Evolutionary conservation across 176 grass and related monocot species (phyloP).

Genomic region (Pontederia paniculata): DNA sequence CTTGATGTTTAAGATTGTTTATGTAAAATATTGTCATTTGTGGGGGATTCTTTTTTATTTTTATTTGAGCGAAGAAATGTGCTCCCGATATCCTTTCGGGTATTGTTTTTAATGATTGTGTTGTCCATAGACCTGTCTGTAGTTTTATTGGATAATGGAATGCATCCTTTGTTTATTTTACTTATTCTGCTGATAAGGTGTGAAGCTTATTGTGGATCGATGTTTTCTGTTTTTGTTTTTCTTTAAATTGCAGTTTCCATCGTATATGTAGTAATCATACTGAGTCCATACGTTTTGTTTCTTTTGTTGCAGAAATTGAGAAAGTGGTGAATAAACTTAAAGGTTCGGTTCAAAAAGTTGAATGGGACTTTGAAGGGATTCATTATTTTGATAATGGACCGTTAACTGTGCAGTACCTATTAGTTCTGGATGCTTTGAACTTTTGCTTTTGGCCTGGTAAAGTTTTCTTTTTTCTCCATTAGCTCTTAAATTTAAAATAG

Average conservation of each 20-base stretch:
- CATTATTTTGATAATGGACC: conserved; percentile 86
- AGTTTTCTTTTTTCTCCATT: background rate
- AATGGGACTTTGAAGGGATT: conserved; percentile 97
- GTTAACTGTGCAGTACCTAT: conserved; percentile 75
- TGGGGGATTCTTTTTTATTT: too few species aligned
- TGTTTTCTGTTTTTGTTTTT: background rate
- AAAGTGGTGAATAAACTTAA: conserved; percentile 54
- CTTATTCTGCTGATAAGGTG: too few species aligned
- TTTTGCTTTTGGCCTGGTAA: conserved; percentile 99
- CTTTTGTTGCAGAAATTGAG: conserved; percentile 52
- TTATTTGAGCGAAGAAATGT: too few species aligned
- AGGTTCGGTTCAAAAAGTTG: conserved; percentile 62
- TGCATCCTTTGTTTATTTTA: too few species aligned
- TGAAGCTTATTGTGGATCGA: background rate
- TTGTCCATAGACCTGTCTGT: too few species aligned
- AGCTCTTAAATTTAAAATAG: background rate
- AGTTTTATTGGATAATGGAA: too few species aligned
- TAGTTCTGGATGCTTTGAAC: conserved; percentile 79
- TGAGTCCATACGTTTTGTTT: too few species aligned
- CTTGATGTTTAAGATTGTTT: conserved; percentile 18
- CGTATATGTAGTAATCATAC: background rate
- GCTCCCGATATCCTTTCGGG: too few species aligned
- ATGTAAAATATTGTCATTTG: too few species aligned
- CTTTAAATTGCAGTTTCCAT: background rate
- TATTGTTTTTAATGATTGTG: too few species aligned